Evolutionary conservation across 768 basidiomycete species (phyloP).

Genomic region (Lentinula raphanica): DNA sequence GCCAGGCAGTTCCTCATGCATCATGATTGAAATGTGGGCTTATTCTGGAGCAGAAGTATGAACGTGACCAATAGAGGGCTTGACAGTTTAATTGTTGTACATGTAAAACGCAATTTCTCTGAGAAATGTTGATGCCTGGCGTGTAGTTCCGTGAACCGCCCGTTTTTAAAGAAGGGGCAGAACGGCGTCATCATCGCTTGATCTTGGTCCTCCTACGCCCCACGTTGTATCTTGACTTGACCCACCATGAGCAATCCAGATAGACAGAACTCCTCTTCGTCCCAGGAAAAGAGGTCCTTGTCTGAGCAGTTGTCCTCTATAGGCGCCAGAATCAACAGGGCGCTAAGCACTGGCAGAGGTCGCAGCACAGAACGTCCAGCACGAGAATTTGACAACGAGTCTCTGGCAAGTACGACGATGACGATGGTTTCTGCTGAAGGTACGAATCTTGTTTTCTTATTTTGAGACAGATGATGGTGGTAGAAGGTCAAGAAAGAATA

Average conservation of each 20-base stretch:
- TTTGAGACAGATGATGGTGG: not conserved
- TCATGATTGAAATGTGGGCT: not conserved
- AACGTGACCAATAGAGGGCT: not conserved
- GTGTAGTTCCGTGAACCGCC: not conserved
- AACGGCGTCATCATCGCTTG: not conserved
- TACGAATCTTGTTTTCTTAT: not conserved
- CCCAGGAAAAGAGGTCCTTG: not conserved
- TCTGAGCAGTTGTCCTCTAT: not conserved
- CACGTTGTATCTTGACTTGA: not conserved
- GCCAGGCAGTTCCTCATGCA: not conserved
- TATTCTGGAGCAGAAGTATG: not conserved
- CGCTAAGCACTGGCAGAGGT: conserved; percentile 4
- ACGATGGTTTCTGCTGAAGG: conserved; percentile 2
- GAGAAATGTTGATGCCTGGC: conserved; percentile 3
- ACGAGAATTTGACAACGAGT: not conserved
- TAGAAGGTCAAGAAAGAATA: not conserved
- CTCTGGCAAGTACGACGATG: not conserved
- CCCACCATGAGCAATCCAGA: not conserved
- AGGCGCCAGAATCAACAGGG: conserved; percentile 1
- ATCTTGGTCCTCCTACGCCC: not conserved
- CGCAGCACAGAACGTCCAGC: not conserved
- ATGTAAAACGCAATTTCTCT: not conserved
- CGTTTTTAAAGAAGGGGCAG: not conserved
- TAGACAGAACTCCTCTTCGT: not conserved
- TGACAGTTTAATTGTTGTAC: not conserved